Evolutionary conservation across 768 basidiomycete species (phyloP).

Genomic region (Boletus patriciae): DNA sequence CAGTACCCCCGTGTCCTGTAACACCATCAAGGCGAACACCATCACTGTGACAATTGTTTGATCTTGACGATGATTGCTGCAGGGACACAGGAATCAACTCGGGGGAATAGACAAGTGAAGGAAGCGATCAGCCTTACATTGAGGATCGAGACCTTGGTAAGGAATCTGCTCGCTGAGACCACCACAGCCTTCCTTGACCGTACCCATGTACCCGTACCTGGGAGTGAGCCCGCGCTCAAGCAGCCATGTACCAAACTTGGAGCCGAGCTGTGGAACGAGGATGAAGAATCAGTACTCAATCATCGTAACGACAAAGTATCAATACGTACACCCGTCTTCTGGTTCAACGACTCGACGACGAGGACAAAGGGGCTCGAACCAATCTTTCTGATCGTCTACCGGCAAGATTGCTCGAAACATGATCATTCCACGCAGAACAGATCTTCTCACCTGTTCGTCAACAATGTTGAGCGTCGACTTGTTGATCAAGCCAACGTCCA

Average conservation of each 20-base stretch:
- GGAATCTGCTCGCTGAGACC: conserved; percentile 86
- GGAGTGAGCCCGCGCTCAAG: conserved; percentile 80
- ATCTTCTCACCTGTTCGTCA: conserved; percentile 64
- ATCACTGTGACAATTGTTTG: conserved; percentile 38
- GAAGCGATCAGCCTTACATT: conserved; percentile 49
- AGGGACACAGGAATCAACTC: neutral
- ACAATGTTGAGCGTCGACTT: conserved; percentile 81
- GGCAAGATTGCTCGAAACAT: neutral
- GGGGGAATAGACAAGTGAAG: neutral
- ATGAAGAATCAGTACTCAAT: neutral
- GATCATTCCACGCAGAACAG: neutral
- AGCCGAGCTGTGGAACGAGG: conserved; percentile 52
- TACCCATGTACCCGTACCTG: conserved; percentile 79
- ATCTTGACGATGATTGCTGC: conserved; percentile 50
- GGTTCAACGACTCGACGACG: conserved; percentile 83
- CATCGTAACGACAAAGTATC: neutral
- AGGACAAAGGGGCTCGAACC: conserved; percentile 77
- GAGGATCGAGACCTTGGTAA: conserved; percentile 75
- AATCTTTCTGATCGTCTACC: conserved; percentile 62
- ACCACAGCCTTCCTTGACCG: conserved; percentile 70
- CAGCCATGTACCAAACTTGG: conserved; percentile 84
- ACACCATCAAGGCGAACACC: neutral
- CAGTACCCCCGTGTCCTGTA: neutral
- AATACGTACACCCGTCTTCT: conserved; percentile 72
- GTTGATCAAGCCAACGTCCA: conserved; percentile 85